A percentile compares a stretch with the other conserved stretches of the same genome.
Evolutionary conservation across 2,329 filamentous ascomycete genomes (phyloP).

Genomic region (Hortaea sp.): DNA sequence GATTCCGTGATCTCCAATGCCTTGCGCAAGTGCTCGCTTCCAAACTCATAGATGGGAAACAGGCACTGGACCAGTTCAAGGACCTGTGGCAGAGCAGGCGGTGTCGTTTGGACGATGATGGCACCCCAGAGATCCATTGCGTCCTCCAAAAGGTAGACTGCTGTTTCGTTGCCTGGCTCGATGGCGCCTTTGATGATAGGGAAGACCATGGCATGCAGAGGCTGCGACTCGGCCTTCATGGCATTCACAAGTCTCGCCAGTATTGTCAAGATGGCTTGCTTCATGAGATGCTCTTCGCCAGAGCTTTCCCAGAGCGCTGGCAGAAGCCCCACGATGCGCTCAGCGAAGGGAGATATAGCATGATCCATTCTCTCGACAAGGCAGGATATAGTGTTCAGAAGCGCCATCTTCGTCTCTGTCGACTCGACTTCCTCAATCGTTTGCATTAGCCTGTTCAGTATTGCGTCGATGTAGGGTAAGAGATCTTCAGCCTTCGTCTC

Average conservation of each 20-base stretch:
- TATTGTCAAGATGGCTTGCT: conserved; percentile 82
- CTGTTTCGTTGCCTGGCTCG: conserved; percentile 60
- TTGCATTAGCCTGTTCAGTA: conserved; percentile 62
- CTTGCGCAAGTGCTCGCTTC: conserved; percentile 38
- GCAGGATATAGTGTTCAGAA: conserved; percentile 76
- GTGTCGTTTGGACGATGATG: conserved; percentile 53
- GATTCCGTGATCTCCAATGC: conserved; percentile 40
- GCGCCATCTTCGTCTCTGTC: conserved; percentile 80
- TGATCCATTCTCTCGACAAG: conserved; percentile 74
- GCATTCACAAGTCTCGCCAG: conserved; percentile 76
- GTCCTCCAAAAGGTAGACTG: conserved; percentile 81
- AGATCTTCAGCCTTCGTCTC: conserved; percentile 68
- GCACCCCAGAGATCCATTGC: conserved; percentile 80
- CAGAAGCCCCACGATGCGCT: conserved; percentile 70
- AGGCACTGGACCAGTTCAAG: conserved; percentile 35
- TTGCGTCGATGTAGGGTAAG: conserved; percentile 63
- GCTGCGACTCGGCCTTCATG: conserved; percentile 66
- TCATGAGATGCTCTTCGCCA: conserved; percentile 82
- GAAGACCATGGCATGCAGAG: conserved; percentile 70
- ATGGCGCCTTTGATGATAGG: conserved; percentile 75
- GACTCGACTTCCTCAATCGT: conserved; percentile 72
- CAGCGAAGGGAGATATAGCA: conserved; percentile 57
- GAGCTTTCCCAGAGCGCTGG: conserved; percentile 78
- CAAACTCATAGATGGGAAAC: conserved; percentile 38
- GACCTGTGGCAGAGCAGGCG: conserved; percentile 32